Evolutionary conservation across 192 early-diverging fungal genomes (phyloP), one percentile per base, ranked within the genome.

Genomic region (Entophlyctis luteolus): DNA sequence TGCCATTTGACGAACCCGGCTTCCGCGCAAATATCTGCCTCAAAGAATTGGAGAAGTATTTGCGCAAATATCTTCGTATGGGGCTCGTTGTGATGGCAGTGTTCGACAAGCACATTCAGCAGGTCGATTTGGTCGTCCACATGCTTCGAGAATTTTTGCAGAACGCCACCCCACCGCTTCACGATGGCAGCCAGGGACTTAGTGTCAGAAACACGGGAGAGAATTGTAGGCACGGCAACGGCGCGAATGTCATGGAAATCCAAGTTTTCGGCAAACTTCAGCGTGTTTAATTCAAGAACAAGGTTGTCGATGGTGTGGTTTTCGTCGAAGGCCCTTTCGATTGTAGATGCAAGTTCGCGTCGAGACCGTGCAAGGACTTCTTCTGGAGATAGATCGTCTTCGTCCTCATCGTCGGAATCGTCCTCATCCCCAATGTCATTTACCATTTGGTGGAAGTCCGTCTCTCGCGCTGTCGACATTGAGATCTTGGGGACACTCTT

Each of bases 191-290:
- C n/a, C n/a, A 49, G 22, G 54, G 60, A 1, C 57, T 48, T 4
- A 68, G 55, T 49, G 77, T 81, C 2, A 23, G 59, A 2, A 79
- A n/a, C 65, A 90, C 84, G 59, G 90, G 81, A 49, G 77, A 96
- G 62, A 25, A 95, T 75, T 29, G 80, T 76, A 22, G 90, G 89
- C 16, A 93, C 77, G n/a, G 93, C 80, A 10, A 88, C 77, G 38
- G 78, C 77, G 5, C 92, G 84, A 67, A 96, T 79, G 72, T 93
- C 89, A 32, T 87, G 77, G 65, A 90, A 91, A 10, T 84, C 85
- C 18, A 88, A 87, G 75, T 96, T 89, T 56, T 85, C 86, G 22
- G 92, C 86, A 86, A 97, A 88, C 45, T 93, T 90, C 49, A 94
- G 76, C 3, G 89, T 88, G 57, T 90, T 94, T 16, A 97, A 76